Conservation (phyloP, 495 filamentous ascomycete species). For the Aeminium ludgeri region DNA sequence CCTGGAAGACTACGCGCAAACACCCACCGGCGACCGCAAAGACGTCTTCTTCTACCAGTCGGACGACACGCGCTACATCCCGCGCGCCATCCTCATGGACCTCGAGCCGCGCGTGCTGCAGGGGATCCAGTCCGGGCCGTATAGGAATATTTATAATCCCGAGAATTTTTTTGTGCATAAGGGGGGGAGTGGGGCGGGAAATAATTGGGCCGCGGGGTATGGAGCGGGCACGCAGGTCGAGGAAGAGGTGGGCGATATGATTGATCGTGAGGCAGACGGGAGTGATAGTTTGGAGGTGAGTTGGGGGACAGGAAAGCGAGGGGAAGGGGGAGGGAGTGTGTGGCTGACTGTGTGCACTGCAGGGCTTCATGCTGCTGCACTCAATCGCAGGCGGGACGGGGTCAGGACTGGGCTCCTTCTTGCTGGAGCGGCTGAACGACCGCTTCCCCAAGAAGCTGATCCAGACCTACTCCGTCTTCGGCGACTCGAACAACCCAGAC, state of each 20-base stretch:
- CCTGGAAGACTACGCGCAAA: constrained; percentile 86
- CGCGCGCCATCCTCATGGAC: constrained; percentile 86
- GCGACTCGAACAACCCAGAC: constrained; percentile 70
- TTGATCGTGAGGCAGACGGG: constrained; percentile 93
- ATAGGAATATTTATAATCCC: constrained; percentile 97
- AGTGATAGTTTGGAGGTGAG: constrained; percentile 83
- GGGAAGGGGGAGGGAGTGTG: neutral
- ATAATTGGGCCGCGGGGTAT: constrained; percentile 96
- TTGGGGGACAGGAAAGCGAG: neutral
- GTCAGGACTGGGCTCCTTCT: constrained; percentile 81
- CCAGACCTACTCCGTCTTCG: constrained; percentile 97
- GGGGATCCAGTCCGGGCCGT: constrained; percentile 75
- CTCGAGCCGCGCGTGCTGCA: constrained; percentile 89
- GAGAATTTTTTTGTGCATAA: constrained; percentile 96
- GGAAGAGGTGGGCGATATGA: constrained; percentile 98
- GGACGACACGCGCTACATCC: constrained; percentile 96
- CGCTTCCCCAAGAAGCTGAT: constrained; percentile 97
- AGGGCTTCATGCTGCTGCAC: constrained; percentile 96
- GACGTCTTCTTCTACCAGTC: constrained; percentile 99
- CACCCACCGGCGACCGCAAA: constrained; percentile 90
- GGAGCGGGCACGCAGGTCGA: constrained; percentile 79
- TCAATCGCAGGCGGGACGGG: constrained; percentile 96
- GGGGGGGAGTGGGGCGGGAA: constrained; percentile 80
- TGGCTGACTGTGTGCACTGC: constrained; percentile 12
- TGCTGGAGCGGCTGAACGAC: constrained; percentile 93